Evolutionary conservation across 2,329 filamentous ascomycete species (phyloP).

Genomic region (Kalmusia sp.): DNA sequence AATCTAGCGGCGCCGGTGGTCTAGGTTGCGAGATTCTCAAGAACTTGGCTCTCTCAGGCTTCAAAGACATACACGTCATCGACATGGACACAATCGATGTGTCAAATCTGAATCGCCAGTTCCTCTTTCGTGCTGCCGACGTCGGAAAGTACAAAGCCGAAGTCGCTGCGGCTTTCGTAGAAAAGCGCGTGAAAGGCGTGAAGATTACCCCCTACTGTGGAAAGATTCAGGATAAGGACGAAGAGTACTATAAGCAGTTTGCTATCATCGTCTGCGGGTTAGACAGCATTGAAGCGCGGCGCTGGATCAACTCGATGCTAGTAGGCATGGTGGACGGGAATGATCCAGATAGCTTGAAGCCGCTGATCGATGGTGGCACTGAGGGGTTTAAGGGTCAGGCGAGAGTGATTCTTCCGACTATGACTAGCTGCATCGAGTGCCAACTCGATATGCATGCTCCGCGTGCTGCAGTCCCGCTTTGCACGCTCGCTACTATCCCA

Average conservation of each 20-base stretch:
- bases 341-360: constrained; percentile 85
- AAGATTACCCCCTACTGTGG: constrained; percentile 93
- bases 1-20: constrained; percentile 85
- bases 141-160: constrained; percentile 95
- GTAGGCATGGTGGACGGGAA: constrained; percentile 88
- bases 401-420: constrained; percentile 86
- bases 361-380: constrained; percentile 93
- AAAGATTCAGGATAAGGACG: constrained; percentile 95
- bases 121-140: constrained; percentile 89
- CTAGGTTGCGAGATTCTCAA: constrained; percentile 97
- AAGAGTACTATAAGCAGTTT: constrained; percentile 97
- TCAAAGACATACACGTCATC: constrained; percentile 97
- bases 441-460: constrained; percentile 98
- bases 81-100: constrained; percentile 99
- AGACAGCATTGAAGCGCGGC: constrained; percentile 95
- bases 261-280: constrained; percentile 91
- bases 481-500: constrained; percentile 94
- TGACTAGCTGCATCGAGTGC: constrained; percentile 97
- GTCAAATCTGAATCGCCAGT: constrained; percentile 96
- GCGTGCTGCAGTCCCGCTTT: constrained; percentile 94
- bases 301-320: constrained; percentile 97
- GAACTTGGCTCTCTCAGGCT: constrained; percentile 91
- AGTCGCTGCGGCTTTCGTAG: constrained; percentile 89
- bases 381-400: constrained; percentile 99
- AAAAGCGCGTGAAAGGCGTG: constrained; percentile 86